phyloP scores from a whole-genome alignment of 2,329 filamentous ascomycete genomes.

The Domatiomyces catenatus region DNA sequence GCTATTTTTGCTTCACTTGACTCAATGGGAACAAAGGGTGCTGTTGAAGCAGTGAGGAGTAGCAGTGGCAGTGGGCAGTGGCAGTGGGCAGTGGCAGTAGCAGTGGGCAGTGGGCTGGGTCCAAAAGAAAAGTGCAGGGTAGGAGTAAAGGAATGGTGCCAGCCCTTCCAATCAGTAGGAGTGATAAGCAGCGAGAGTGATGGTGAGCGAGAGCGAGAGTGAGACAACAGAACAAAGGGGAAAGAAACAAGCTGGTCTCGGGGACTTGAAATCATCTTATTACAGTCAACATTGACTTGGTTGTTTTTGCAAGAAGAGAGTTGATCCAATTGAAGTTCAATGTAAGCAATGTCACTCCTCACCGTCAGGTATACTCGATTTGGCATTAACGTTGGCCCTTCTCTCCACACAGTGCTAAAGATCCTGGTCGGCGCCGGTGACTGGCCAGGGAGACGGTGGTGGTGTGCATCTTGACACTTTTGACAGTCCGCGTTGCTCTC shows the following conservation, averaged over 20 bases:
- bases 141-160: background rate
- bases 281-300: background rate
- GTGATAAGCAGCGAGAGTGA: background rate
- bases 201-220: background rate
- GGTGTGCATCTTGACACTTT: background rate
- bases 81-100: no score
- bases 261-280: background rate
- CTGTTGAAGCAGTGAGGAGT: background rate
- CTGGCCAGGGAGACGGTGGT: background rate
- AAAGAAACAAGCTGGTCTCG: background rate
- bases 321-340: background rate
- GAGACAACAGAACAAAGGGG: background rate
- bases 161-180: background rate
- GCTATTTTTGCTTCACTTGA: background rate
- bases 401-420: background rate
- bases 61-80: no score
- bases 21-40: background rate
- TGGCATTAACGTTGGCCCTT: background rate
- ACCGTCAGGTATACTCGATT: background rate
- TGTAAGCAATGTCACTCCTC: background rate
- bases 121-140: background rate
- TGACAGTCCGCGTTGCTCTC: background rate
- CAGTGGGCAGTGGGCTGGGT: no score
- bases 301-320: background rate
- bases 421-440: background rate